Evolutionary conservation across 2,329 filamentous ascomycete genomes (phyloP).

Genomic region (Lasiodiplodia theobromae): DNA sequence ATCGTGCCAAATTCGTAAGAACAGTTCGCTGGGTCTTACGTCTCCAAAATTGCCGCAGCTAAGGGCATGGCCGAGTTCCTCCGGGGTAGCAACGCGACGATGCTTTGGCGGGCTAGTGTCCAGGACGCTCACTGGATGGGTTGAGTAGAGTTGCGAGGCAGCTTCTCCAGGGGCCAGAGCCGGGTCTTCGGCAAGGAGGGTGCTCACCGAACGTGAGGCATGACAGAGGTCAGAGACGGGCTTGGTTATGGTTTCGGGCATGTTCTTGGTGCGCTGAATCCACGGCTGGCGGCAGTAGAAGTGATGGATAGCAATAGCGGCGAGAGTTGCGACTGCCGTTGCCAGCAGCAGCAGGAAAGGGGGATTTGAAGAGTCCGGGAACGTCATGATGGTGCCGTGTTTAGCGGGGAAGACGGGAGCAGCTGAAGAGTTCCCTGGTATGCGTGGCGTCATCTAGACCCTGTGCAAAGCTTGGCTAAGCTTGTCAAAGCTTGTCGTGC

Average conservation of each 20-base stretch:
- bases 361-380: background rate
- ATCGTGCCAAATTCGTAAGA: constrained; percentile 73
- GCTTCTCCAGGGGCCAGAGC: constrained; percentile 58
- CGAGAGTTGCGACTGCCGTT: background rate
- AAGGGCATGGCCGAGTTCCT: constrained; percentile 62
- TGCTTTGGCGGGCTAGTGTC: constrained; percentile 36
- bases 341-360: constrained; percentile 1
- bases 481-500: constrained; percentile 20
- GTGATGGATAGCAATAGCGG: constrained; percentile 13
- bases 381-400: constrained; percentile 10
- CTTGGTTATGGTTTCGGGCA: constrained; percentile 34
- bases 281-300: constrained; percentile 29
- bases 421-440: background rate
- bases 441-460: constrained; percentile 1
- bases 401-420: background rate
- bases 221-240: constrained; percentile 65
- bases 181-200: constrained; percentile 63
- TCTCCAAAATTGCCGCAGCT: constrained; percentile 73
- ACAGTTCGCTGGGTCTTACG: constrained; percentile 69
- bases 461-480: constrained; percentile 17
- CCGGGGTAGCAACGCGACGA: constrained; percentile 34
- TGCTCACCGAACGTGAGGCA: constrained; percentile 66
- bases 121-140: constrained; percentile 39
- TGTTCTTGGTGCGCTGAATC: constrained; percentile 25
- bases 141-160: constrained; percentile 63